Evolutionary conservation across 1,284 basidiomycete genomes (phyloP).

Genomic region (Apiotrichum veenhuisii): DNA sequence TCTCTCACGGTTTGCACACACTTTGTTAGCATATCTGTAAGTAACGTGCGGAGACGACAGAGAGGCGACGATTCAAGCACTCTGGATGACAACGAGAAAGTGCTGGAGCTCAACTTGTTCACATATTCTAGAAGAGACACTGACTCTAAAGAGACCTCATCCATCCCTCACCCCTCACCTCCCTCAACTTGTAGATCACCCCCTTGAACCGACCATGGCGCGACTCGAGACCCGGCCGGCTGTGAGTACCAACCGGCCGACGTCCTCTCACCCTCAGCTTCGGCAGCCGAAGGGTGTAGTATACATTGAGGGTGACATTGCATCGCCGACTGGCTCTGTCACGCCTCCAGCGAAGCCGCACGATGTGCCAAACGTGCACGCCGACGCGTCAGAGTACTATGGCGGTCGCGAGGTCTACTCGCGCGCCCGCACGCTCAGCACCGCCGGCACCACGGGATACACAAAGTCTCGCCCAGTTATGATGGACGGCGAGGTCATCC

Average conservation of each 20-base stretch:
- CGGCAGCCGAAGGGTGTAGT: constrained; percentile 43
- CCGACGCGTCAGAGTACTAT: constrained; percentile 77
- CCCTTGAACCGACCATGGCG: background rate
- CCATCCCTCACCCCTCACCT: no score
- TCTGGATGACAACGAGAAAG: no score
- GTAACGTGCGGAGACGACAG: no score
- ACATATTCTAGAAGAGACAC: no score
- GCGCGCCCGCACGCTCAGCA: constrained; percentile 78
- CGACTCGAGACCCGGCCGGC: constrained; percentile 11
- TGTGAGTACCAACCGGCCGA: constrained; percentile 14
- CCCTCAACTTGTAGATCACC: no score
- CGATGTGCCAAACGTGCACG: constrained; percentile 54
- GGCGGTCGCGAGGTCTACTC: constrained; percentile 69
- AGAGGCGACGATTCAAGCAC: no score
- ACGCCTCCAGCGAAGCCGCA: constrained; percentile 25
- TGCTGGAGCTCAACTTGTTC: no score
- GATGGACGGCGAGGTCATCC: constrained; percentile 71
- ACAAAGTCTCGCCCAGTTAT: constrained; percentile 57
- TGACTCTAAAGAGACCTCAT: no score
- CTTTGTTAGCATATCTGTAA: no score
- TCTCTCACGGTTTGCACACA: no score
- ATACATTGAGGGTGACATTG: constrained; percentile 40
- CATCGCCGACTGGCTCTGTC: constrained; percentile 20
- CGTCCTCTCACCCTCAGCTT: constrained; percentile 26
- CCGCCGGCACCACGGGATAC: constrained; percentile 63